A percentile compares a stretch with the other conserved stretches of the same genome.
Conservation (phyloP, 345 rosid species). For the Pistacia integerrima region DNA sequence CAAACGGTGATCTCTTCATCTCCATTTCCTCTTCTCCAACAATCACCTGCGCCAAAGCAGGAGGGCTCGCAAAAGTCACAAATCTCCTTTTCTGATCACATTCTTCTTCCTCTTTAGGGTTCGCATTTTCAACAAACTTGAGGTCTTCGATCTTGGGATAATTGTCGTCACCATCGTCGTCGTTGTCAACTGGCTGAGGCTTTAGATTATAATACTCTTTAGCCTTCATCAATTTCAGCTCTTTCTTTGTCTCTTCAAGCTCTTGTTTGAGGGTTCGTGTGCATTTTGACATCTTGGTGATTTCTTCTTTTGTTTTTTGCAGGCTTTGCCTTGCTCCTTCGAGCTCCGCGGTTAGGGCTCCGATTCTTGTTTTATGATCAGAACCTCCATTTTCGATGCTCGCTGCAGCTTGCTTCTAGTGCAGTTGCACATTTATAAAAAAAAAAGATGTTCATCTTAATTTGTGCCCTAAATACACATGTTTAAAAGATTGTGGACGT, state of each 20-base stretch:
- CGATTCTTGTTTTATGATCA: neutral
- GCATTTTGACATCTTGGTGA: neutral
- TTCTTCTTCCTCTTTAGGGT: neutral
- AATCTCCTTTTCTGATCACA: neutral
- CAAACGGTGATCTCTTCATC: neutral
- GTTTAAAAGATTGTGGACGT: too few species aligned
- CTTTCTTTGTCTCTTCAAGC: constrained; percentile 5
- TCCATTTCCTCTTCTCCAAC: constrained; percentile 6
- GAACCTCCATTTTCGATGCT: neutral
- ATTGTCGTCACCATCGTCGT: neutral
- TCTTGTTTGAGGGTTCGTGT: neutral
- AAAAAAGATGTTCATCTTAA: too few species aligned
- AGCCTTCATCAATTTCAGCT: neutral
- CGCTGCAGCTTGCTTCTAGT: constrained; percentile 10
- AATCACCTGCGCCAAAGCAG: neutral
- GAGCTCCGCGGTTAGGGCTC: constrained; percentile 2
- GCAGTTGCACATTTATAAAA: neutral
- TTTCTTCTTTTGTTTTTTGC: constrained; percentile 4
- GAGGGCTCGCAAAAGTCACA: constrained; percentile 5
- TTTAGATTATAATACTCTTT: neutral
- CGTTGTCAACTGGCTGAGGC: neutral
- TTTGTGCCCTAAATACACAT: too few species aligned
- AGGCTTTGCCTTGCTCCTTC: constrained; percentile 8
- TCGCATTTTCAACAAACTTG: constrained; percentile 5
- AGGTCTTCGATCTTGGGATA: constrained; percentile 12